Conservation (phyloP, 1,284 basidiomycete species). For the Salmacisia buchloeana region DNA sequence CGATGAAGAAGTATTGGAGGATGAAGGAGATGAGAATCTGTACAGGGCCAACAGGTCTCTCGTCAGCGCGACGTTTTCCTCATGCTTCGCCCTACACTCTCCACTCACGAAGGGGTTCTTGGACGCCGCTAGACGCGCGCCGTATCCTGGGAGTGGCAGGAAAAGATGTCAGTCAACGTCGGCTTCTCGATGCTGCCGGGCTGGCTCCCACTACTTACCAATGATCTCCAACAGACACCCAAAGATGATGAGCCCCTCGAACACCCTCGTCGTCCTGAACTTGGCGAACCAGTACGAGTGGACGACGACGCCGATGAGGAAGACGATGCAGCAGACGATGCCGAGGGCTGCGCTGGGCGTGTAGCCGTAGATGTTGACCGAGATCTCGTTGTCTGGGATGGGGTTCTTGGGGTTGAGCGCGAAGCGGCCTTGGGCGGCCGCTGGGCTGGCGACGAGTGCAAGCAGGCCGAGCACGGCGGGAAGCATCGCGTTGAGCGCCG, state of each 20-base stretch:
- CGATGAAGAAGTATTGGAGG: slow-evolving; percentile 53
- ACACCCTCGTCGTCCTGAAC: slow-evolving; percentile 6
- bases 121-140: slow-evolving; percentile 16
- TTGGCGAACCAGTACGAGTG: slow-evolving; percentile 34
- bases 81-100: not conserved
- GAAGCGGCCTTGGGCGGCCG: not conserved
- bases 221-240: slow-evolving; percentile 19
- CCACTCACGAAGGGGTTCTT: slow-evolving; percentile 21
- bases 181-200: slow-evolving; percentile 21
- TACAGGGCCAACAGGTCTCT: no score
- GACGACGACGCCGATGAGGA: slow-evolving; percentile 37
- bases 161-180: no score
- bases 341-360: slow-evolving; percentile 45
- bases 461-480: not conserved
- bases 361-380: slow-evolving; percentile 51
- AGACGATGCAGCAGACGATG: slow-evolving; percentile 42
- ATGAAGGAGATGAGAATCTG: slow-evolving; percentile 26
- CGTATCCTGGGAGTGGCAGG: no score
- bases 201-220: slow-evolving; percentile 2
- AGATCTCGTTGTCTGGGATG: slow-evolving; percentile 41
- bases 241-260: slow-evolving; percentile 21
- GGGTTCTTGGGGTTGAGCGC: slow-evolving; percentile 42
- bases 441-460: not conserved
- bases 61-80: not conserved
- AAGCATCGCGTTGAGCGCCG: no score